A percentile compares a stretch with the other conserved stretches of the same genome.
phyloP scores from a whole-genome alignment of 2,329 filamentous ascomycete species.

The Venturia nashicola region DNA sequence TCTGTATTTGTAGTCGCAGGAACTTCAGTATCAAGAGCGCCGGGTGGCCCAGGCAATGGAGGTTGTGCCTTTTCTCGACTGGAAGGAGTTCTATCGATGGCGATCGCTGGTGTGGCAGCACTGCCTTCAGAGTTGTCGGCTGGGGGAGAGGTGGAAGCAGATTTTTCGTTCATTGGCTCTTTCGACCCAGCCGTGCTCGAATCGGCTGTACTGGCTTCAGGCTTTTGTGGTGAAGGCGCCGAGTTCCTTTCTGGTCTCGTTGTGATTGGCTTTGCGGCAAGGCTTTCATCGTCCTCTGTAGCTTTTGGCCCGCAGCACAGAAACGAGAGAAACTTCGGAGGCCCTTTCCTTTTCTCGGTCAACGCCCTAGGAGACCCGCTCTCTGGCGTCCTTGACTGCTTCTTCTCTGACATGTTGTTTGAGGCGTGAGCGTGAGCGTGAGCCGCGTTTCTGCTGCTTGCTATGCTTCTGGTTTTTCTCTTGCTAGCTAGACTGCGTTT shows the following conservation, averaged over 20 bases:
- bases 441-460: slow-evolving; percentile 25
- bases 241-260: slow-evolving; percentile 37
- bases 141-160: not conserved
- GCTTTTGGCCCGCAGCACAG: slow-evolving; percentile 18
- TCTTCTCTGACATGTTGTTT: slow-evolving; percentile 22
- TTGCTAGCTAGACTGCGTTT: slow-evolving; percentile 34
- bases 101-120: not conserved
- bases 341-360: slow-evolving; percentile 26
- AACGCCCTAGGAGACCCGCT: slow-evolving; percentile 10
- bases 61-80: slow-evolving; percentile 12
- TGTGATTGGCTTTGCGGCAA: slow-evolving; percentile 36
- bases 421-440: slow-evolving; percentile 19
- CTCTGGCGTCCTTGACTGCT: slow-evolving; percentile 20
- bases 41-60: slow-evolving; percentile 19
- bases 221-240: slow-evolving; percentile 20
- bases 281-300: slow-evolving; percentile 40
- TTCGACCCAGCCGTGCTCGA: slow-evolving; percentile 33
- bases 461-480: slow-evolving; percentile 31
- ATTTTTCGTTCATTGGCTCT: slow-evolving; percentile 21
- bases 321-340: slow-evolving; percentile 9
- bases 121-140: slow-evolving; percentile 3
- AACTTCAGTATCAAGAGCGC: slow-evolving; percentile 19
- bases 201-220: slow-evolving; percentile 27
- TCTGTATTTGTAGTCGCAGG: slow-evolving; percentile 8
- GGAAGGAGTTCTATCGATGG: not conserved